Base-by-base conservation (phyloP, 2,329 filamentous ascomycete genomes). In the Westerdykella ornata region DNA sequence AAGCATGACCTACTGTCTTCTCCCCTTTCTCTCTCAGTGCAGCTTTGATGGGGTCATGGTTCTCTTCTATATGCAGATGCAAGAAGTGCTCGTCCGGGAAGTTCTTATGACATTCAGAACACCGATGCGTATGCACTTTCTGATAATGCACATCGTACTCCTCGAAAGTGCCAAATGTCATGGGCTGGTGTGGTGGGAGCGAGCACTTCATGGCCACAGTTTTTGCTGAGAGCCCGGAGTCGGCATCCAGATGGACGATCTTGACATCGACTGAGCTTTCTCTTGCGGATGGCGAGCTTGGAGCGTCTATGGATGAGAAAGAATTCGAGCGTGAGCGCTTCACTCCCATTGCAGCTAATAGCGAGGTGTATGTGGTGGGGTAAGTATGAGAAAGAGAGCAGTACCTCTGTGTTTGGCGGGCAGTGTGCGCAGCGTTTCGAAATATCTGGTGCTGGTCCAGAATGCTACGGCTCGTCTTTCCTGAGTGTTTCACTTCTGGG, bases 71-170 rank as follows among this genome's bases (percentile, higher is more conserved):
- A 61, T 98, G 92, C 35, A 97, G 67, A 42, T 76, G 73, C 38
- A 98, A 73, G 41, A 92, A 81, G 62, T 89, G 82, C 28, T 82
- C 76, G 1, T 87, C 88, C 1, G 92, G 92, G 48, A 97, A 88
- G 62, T 96, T 97, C 62, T 79, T 88, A 41, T 77, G 74, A 63
- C 92, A 98, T 57, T 88, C 84, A 8, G 81, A 71, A 61, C 92
- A 98, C 33, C 90, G 80, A 63, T 96, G 89, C 45, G 80, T 78
- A 65, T 97, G 92, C 16, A 76, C 72, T 59, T 86, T 82, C 51
- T 73, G 75, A 68, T 96, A 96, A 64, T 98, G 92, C 7, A 82
- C 69, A 62, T 96, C 88, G 66, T 94, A 96, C 13, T 88, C 85
- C 44, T 81, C 76, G 59, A 88, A 88, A 0, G 81, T 81, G 17